Percentiles rank a stretch among this genome's conserved stretches.
Conservation (phyloP, 2,329 filamentous ascomycete species). For the Sporothrix protearum region DNA sequence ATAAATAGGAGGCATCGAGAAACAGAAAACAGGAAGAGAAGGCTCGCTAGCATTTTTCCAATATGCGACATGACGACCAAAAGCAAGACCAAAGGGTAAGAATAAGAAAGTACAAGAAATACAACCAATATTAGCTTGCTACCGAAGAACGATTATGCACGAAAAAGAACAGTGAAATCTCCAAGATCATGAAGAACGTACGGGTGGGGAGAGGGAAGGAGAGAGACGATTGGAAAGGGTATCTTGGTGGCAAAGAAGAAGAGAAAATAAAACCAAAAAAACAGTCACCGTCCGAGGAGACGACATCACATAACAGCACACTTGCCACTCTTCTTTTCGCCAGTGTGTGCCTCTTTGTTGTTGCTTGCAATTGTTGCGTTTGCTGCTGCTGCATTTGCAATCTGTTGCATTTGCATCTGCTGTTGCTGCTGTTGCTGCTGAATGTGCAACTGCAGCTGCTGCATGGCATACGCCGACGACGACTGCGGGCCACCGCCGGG, state of each 20-base stretch:
- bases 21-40: background rate
- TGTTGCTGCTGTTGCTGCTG: constrained; percentile 18
- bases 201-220: background rate
- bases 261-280: background rate
- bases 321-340: constrained; percentile 21
- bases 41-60: constrained; percentile 9
- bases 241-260: constrained; percentile 15
- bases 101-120: background rate
- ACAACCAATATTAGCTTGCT: background rate
- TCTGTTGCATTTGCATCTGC: constrained; percentile 21
- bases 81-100: background rate
- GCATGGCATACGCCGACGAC: constrained; percentile 28
- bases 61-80: background rate
- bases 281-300: too few relatives aligned
- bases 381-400: constrained; percentile 18
- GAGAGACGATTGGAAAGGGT: background rate
- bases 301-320: constrained; percentile 27
- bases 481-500: constrained; percentile 21
- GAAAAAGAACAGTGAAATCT: too few relatives aligned
- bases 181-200: background rate
- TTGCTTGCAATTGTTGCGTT: constrained; percentile 18
- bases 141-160: background rate
- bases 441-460: constrained; percentile 27
- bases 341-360: constrained; percentile 5
- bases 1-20: too few relatives aligned